phyloP scores from a whole-genome alignment of 2,329 filamentous ascomycete genomes.

The Penicillium sp. region DNA sequence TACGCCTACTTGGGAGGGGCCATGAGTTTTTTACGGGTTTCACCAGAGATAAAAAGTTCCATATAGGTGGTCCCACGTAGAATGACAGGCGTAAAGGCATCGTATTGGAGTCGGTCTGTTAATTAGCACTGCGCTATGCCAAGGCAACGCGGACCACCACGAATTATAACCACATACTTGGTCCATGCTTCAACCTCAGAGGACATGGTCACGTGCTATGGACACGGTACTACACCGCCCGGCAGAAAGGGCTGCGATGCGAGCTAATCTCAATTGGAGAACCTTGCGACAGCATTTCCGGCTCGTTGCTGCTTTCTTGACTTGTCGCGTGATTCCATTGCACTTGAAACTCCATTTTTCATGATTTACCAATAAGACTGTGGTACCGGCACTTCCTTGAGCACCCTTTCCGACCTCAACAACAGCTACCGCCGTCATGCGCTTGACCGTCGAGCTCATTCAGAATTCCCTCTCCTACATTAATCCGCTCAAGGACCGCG shows the following conservation, averaged over 20 bases:
- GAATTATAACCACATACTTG: no score
- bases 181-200: no score
- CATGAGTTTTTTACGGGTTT: no score
- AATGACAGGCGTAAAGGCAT: no score
- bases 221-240: conserved; percentile 19
- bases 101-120: no score
- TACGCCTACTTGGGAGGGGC: no score
- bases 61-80: no score
- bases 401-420: not conserved
- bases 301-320: conserved; percentile 10
- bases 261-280: conserved; percentile 18
- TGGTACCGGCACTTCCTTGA: not conserved
- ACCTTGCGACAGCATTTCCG: conserved; percentile 18
- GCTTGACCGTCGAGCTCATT: conserved; percentile 93
- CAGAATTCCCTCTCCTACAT: conserved; percentile 94
- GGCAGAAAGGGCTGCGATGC: conserved; percentile 25
- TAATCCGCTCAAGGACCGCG: conserved; percentile 97
- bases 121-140: no score
- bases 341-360: no score
- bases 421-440: conserved; percentile 58
- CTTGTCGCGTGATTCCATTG: conserved; percentile 3
- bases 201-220: not conserved
- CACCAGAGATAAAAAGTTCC: no score
- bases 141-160: no score
- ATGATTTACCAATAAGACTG: conserved; percentile 20